phyloP scores from a whole-genome alignment of 768 basidiomycete genomes.

The Mycena galericulata region DNA sequence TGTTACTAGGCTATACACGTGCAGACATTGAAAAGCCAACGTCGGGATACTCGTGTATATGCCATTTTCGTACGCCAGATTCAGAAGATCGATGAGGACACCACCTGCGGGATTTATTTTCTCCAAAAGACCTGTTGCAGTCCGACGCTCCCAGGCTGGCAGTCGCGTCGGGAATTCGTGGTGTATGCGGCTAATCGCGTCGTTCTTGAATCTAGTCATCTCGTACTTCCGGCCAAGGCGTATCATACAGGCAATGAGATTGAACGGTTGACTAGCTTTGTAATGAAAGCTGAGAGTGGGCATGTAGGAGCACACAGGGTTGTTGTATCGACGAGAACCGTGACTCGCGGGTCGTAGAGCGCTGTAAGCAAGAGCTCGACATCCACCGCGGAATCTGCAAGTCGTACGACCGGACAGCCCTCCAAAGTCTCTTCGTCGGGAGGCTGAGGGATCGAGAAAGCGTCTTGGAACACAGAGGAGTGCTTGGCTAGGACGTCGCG shows the following conservation, averaged over 20 bases:
- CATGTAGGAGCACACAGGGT: not conserved
- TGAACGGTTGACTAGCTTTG: slow-evolving; percentile 3
- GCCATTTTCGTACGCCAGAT: slow-evolving; percentile 17
- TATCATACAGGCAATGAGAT: slow-evolving; percentile 17
- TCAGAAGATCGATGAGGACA: slow-evolving; percentile 14
- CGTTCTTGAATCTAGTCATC: not conserved
- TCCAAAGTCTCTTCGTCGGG: slow-evolving; percentile 12
- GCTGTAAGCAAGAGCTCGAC: slow-evolving; percentile 11
- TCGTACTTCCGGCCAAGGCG: slow-evolving; percentile 13
- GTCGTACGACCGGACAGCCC: slow-evolving; percentile 11
- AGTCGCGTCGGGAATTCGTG: slow-evolving; percentile 14
- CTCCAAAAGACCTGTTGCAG: slow-evolving; percentile 6
- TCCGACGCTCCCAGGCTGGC: slow-evolving; percentile 1
- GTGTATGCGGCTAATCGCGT: slow-evolving; percentile 10
- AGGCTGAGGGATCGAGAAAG: slow-evolving; percentile 28
- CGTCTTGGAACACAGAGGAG: slow-evolving; percentile 30
- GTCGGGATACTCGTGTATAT: slow-evolving; percentile 14
- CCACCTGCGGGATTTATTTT: not conserved
- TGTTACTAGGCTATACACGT: slow-evolving; percentile 16
- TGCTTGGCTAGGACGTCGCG: slow-evolving; percentile 16
- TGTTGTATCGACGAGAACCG: not conserved
- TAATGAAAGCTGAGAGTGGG: slow-evolving; percentile 1
- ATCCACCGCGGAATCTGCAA: slow-evolving; percentile 2
- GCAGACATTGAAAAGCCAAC: slow-evolving; percentile 12
- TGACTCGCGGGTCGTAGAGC: slow-evolving; percentile 12